Conservation (phyloP, 176 grass and related monocot species). For the Carex scoparia region DNA sequence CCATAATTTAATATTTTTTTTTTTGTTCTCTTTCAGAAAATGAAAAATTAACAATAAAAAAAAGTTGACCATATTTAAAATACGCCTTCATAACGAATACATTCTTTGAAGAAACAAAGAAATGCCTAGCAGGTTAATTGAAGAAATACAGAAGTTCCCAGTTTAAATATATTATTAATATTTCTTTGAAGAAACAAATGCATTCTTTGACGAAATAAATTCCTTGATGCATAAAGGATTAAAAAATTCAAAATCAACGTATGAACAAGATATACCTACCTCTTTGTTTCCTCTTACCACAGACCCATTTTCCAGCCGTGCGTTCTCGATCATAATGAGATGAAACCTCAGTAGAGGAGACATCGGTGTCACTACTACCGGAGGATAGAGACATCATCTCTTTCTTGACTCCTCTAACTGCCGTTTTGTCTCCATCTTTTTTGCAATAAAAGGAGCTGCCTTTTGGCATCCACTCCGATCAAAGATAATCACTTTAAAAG, state of each 20-base stretch:
- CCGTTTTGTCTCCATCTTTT: background rate
- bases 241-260: background rate
- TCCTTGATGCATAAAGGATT: background rate
- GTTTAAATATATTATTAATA: too few species aligned
- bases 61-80: too few species aligned
- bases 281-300: background rate
- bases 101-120: too few species aligned
- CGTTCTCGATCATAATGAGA: background rate
- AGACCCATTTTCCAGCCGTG: background rate
- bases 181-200: too few species aligned
- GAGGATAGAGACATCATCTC: too few species aligned
- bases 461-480: conserved; percentile 44
- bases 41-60: background rate
- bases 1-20: background rate
- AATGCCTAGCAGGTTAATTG: too few species aligned
- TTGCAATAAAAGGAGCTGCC: conserved; percentile 10
- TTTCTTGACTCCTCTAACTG: background rate
- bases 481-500: conserved; percentile 38
- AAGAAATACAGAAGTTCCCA: too few species aligned
- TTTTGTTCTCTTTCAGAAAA: background rate
- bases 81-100: too few species aligned
- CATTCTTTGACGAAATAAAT: too few species aligned
- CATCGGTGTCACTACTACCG: too few species aligned
- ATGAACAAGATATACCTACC: background rate
- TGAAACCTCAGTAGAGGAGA: background rate